Conservation (phyloP, 305 asterid genomes). For the Fraxinus floribunda region DNA sequence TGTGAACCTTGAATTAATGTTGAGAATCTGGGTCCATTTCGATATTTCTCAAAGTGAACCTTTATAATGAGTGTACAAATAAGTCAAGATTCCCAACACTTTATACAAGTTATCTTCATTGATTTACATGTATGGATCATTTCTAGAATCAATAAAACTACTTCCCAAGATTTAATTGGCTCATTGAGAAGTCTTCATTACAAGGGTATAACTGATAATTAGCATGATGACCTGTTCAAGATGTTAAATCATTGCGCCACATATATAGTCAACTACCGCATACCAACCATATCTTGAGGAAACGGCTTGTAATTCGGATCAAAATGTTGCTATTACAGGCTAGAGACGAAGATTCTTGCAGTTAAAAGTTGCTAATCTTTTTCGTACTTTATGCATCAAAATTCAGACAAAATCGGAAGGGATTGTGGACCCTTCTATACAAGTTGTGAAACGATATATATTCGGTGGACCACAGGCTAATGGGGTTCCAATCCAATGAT, state of each 20-base stretch:
- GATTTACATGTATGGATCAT: neutral
- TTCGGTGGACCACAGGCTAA: neutral
- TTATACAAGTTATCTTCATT: neutral
- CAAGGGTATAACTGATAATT: neutral
- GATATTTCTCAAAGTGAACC: neutral
- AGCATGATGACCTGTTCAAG: neutral
- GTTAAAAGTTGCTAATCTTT: neutral
- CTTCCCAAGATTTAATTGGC: neutral
- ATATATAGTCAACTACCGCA: neutral
- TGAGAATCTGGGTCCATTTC: neutral
- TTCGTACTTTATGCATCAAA: neutral
- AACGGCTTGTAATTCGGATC: neutral
- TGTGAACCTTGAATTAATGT: neutral
- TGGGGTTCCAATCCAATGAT: constrained; percentile 28
- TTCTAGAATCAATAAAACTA: neutral
- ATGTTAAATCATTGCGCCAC: neutral
- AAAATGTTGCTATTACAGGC: neutral
- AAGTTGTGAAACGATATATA: constrained; percentile 19
- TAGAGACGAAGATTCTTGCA: neutral
- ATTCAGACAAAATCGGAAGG: neutral
- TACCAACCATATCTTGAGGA: neutral
- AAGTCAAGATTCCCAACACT: neutral
- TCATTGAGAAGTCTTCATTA: neutral
- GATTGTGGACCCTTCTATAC: neutral
- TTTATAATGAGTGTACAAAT: neutral